Base-by-base conservation (phyloP, 2,329 filamentous ascomycete genomes). In the Aspergillus arachidicola region DNA sequence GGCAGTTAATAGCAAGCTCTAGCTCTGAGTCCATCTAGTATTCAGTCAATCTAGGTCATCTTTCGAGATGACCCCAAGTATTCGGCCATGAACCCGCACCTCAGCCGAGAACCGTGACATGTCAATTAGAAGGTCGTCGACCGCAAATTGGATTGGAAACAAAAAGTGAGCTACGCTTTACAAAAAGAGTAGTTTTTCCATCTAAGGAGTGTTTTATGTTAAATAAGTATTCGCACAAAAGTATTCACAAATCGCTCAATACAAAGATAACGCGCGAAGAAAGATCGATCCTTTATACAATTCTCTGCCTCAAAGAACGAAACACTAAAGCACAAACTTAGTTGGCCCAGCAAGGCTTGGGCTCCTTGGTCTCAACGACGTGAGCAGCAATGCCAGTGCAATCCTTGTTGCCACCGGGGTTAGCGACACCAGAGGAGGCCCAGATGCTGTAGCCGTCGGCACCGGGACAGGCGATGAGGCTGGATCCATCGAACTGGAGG, bases 401-500 rank as follows among this genome's bases (percentile, higher is more conserved):
- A 67, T 73, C 57, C 51, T 69, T 32, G 69, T 76, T 75, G 26
- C 66, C 79, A 34, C 34, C 74, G 6, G 74, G 74, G 65, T 73
- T 74, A 16, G 62, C 36, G 14, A 72, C 62, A 23, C 74, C 74
- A 34, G 70, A 66, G 10, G 62, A 59, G 23, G 67, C 72, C 74
- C 74, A 76, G 61, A 76, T 74, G 65, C 71, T 74, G 65, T 79
- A 86, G 6, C 76, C 79, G 2, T 81, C 77, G 60, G 77, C 71
- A 69, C 76, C 75, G 45, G 85, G 84, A 80, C 87, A 89, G 26
- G 85, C 86, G 57, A 85, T 70, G 70, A 87, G 80, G 61, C 75
- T 72, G 2, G 64, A 63, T 51, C 80, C 80, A 38, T 76, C 72
- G 66, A 87, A 84, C 58, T 73, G 75, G 41, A 89, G 79, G 69